Percentiles rank a stretch among this genome's conserved stretches.
Conservation (phyloP, 139 green algal species). For the Pleodorina starrii region DNA sequence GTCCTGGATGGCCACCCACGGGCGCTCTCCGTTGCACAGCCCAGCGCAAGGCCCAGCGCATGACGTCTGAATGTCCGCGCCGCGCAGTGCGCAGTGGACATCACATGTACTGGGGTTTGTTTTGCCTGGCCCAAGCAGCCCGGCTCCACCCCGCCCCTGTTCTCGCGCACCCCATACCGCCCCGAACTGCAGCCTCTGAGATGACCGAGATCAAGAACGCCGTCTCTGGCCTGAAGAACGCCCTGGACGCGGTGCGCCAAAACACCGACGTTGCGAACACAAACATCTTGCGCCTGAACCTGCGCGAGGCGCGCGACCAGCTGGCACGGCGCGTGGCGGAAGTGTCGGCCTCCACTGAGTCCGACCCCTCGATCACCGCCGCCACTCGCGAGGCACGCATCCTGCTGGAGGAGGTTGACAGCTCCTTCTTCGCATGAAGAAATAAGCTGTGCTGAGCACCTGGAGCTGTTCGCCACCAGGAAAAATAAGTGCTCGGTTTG, state of each 20-base stretch:
- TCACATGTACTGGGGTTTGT: no score
- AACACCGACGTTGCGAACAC: constrained; percentile 66
- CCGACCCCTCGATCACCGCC: constrained; percentile 56
- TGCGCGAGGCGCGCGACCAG: constrained; percentile 73
- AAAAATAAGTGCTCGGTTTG: no score
- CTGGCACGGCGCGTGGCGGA: constrained; percentile 71
- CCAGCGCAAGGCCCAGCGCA: no score
- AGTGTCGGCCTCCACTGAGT: constrained; percentile 52
- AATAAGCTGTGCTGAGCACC: no score
- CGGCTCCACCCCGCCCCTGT: no score
- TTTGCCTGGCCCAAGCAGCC: no score
- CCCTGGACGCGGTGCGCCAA: constrained; percentile 66
- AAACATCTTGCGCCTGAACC: constrained; percentile 75
- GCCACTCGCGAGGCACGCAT: constrained; percentile 68
- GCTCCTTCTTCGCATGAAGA: constrained; percentile 30
- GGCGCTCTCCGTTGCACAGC: no score
- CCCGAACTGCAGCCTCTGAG: constrained; percentile 73
- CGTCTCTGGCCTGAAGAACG: constrained; percentile 63
- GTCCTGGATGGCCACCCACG: no score
- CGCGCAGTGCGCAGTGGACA: no score
- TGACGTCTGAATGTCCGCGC: no score
- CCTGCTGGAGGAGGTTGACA: constrained; percentile 62
- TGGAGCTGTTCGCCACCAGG: no score
- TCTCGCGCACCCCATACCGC: no score
- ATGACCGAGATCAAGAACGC: constrained; percentile 76